Evolutionary conservation across 2,329 filamentous ascomycete genomes (phyloP).

Genomic region (Ceratocystis diversiconidia): DNA sequence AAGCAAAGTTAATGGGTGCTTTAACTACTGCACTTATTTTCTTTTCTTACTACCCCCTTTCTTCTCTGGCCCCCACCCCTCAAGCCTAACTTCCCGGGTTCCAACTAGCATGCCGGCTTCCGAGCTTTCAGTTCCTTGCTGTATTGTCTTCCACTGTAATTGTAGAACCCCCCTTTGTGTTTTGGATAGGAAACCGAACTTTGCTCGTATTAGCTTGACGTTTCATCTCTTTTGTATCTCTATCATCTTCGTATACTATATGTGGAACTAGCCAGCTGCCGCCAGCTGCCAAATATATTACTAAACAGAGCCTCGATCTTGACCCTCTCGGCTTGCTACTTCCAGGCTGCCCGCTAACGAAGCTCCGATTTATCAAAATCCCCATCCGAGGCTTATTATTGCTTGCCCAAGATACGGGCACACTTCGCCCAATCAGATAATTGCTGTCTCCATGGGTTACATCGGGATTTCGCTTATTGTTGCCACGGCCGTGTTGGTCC

Average conservation of each 20-base stretch:
- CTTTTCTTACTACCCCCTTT: neutral
- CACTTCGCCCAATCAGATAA: neutral
- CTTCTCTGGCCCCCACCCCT: neutral
- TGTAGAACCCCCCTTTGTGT: neutral
- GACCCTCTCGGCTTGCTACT: too few relatives aligned
- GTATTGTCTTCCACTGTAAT: neutral
- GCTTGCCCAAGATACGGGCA: too few relatives aligned
- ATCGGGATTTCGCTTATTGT: conserved; percentile 48
- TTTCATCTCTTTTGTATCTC: neutral
- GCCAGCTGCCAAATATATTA: neutral
- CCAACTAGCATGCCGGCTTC: neutral
- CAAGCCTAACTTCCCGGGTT: neutral
- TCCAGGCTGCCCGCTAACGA: too few relatives aligned
- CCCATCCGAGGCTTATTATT: neutral
- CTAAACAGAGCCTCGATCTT: too few relatives aligned
- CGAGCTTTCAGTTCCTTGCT: neutral
- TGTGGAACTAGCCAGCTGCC: neutral
- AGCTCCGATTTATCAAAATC: neutral
- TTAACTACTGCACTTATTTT: neutral
- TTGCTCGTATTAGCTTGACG: neutral
- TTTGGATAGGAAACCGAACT: neutral
- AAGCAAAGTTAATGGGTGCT: neutral
- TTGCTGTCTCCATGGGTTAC: conserved; percentile 34
- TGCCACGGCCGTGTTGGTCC: conserved; percentile 43
- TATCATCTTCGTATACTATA: neutral